Conservation (phyloP, 257 asterid genomes). For the Forsythia suspensa region DNA sequence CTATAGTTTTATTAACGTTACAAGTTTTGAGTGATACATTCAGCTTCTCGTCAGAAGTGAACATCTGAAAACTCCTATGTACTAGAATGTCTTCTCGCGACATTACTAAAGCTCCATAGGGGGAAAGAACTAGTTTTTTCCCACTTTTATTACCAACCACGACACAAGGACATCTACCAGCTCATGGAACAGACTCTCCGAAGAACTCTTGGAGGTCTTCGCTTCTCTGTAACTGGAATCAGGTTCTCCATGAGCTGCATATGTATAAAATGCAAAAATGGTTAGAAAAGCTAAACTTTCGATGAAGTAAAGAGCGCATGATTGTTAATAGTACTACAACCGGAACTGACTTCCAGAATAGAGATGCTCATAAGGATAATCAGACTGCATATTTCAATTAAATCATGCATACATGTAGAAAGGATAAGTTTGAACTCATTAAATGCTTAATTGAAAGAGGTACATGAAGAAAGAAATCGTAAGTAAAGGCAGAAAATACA, state of each 20-base stretch:
- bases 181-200: slow-evolving; percentile 47
- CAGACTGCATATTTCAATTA: too few species aligned
- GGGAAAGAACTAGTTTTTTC: slow-evolving; percentile 4
- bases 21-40: neutral
- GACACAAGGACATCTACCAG: slow-evolving; percentile 39
- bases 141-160: slow-evolving; percentile 4
- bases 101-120: slow-evolving; percentile 3
- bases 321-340: neutral
- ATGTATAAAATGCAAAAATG: neutral
- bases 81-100: slow-evolving; percentile 23
- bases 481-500: too few species aligned
- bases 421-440: neutral
- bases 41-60: slow-evolving; percentile 3
- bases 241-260: slow-evolving; percentile 63
- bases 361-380: neutral
- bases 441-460: neutral
- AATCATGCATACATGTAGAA: too few species aligned
- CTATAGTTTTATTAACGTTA: neutral
- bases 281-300: neutral
- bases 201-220: slow-evolving; percentile 48
- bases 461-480: neutral
- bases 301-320: neutral
- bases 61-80: neutral
- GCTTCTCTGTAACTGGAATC: slow-evolving; percentile 58
- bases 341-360: neutral